Base-by-base conservation (phyloP, 1,284 basidiomycete genomes). In the Ceratobasidium sp. region DNA sequence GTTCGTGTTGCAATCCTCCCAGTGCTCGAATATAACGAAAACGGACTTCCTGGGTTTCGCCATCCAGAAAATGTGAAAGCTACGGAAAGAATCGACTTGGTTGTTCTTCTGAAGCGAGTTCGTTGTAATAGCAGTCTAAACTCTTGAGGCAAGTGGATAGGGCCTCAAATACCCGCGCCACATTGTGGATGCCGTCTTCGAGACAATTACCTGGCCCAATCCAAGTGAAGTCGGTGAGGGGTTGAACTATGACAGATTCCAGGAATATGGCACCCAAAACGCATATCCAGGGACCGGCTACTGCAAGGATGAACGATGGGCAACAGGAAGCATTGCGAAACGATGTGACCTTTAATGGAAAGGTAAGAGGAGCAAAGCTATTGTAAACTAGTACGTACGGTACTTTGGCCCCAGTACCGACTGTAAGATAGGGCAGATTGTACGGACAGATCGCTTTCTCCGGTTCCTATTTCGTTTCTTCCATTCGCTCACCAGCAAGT, bases 281-380 rank as follows among this genome's bases (percentile, higher is more conserved):
- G 65, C 56, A 50, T 8, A 79, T 45, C 72, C 74, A 78, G 13
- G 77, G 73, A 20, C 77, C 77, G 12, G 68, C 76, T 17, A 73
- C 72, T 27, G 76, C 75, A 29, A 79, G 35, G 25, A 79, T 49
- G 65, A 79, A 75, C 7, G 73, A 73, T 20, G 77, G 77, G 71
- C 76, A 78, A 69, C 77, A 78, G 70, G 72, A 75, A 29, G 56
- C 70, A 10, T 76, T 71, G 68, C 74, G 71, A 75, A 65, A 12
- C 4, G 13, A 22, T 1, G 27, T 7, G 17, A 15, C 1, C 69
- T 70, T 3, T 0, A 40, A 13, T 20, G 27, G 27, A 38, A 54
- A 38, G 13, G 22, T 65, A 4, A 65, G 62, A 53, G 22, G 52
- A 12, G 35, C 31, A 2, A 15, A 35, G 17, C 3, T 1, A 1